These are phyloP conservation scores for Phytophthora pisi DNA, from an alignment of 352 stramenopile species.

Conservation along the genomic window DNA sequence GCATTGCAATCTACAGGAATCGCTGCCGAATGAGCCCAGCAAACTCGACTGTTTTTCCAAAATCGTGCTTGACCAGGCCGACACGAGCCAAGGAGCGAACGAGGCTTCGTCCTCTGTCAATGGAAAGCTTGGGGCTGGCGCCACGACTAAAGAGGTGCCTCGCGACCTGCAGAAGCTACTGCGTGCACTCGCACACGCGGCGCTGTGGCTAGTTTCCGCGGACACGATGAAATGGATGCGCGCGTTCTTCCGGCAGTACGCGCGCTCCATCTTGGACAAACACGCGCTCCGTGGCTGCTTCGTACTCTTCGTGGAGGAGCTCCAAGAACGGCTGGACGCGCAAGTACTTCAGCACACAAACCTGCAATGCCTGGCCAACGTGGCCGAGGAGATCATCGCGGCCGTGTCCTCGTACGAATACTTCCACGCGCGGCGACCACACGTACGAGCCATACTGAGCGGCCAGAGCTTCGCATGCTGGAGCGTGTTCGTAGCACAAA, in stretches of 20 bases:
- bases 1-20: slow-evolving; percentile 36
- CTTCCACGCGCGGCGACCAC: slow-evolving; percentile 42
- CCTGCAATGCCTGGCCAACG: slow-evolving; percentile 34
- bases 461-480: slow-evolving; percentile 46
- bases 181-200: slow-evolving; percentile 31
- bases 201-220: slow-evolving; percentile 49
- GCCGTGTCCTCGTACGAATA: slow-evolving; percentile 52
- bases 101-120: not conserved
- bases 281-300: slow-evolving; percentile 37
- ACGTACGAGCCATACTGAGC: slow-evolving; percentile 45
- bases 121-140: not conserved
- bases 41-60: slow-evolving; percentile 49
- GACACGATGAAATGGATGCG: slow-evolving; percentile 41
- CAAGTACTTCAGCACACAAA: slow-evolving; percentile 40
- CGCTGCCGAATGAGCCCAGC: slow-evolving; percentile 24
- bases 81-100: slow-evolving; percentile 1
- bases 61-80: slow-evolving; percentile 38
- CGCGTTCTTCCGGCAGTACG: slow-evolving; percentile 39
- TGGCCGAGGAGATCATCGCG: slow-evolving; percentile 54
- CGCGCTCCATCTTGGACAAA: slow-evolving; percentile 34
- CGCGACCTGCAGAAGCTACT: slow-evolving; percentile 45
- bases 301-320: slow-evolving; percentile 34
- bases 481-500: slow-evolving; percentile 53
- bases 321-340: slow-evolving; percentile 43
- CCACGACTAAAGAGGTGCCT: slow-evolving; percentile 5